These are phyloP conservation scores for Pleoardoris graminearum DNA, from an alignment of 2,329 filamentous ascomycete genomes.

Conservation along the genomic window DNA sequence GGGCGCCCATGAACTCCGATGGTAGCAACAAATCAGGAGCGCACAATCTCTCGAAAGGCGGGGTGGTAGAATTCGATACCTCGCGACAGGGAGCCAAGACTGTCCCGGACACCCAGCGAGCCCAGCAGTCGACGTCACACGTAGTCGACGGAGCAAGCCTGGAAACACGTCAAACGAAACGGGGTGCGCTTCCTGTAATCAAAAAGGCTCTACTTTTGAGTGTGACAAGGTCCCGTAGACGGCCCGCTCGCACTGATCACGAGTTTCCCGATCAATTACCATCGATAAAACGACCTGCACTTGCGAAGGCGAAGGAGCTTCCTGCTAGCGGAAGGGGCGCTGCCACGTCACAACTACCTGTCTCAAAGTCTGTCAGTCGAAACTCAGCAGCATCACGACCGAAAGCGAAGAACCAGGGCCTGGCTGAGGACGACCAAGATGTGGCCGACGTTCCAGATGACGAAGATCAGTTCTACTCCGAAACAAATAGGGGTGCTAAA, in stretches of 20 bases:
- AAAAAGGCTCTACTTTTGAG: constrained; percentile 6
- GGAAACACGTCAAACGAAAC: not conserved
- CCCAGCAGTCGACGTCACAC: not conserved
- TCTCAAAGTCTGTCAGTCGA: not conserved
- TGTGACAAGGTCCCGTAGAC: not conserved
- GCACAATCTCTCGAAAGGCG: not conserved
- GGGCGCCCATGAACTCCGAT: constrained; percentile 27
- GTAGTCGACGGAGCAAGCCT: not conserved
- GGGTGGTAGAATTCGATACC: not conserved
- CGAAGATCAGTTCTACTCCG: not conserved
- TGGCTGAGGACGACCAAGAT: constrained; percentile 6
- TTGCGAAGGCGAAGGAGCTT: constrained; percentile 1
- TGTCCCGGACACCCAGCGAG: not conserved
- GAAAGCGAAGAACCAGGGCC: constrained; percentile 3
- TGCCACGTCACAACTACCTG: not conserved
- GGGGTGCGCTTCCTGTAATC: constrained; percentile 10
- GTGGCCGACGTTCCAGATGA: not conserved
- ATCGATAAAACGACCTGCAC: constrained; percentile 6
- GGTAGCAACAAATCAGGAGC: not conserved
- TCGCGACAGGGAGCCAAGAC: not conserved
- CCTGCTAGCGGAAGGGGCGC: not conserved
- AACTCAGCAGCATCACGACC: not conserved
- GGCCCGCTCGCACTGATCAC: not conserved
- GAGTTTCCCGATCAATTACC: constrained; percentile 15
- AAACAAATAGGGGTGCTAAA: not conserved